Evolutionary conservation across 2,329 filamentous ascomycete genomes (phyloP).

Genomic region (Verticillium alfalfae): DNA sequence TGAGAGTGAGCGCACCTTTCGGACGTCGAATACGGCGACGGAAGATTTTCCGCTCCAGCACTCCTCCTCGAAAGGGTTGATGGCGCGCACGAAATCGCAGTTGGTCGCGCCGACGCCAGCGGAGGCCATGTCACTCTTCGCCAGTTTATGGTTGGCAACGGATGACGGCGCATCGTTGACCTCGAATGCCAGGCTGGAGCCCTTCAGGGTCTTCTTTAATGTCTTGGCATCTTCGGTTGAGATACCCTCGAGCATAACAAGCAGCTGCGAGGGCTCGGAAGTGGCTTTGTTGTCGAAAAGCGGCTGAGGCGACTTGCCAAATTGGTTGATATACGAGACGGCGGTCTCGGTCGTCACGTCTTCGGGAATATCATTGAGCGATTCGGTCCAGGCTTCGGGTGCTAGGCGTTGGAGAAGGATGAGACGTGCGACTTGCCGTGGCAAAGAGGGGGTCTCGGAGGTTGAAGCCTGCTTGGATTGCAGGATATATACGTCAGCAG

Average conservation of each 20-base stretch:
- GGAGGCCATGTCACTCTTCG: constrained; percentile 33
- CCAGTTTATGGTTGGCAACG: constrained; percentile 33
- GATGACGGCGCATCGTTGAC: constrained; percentile 39
- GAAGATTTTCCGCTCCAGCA: constrained; percentile 41
- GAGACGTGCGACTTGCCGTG: constrained; percentile 49
- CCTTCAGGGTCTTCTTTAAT: constrained; percentile 34
- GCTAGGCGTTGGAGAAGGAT: constrained; percentile 54
- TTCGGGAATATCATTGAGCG: constrained; percentile 38
- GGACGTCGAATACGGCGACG: constrained; percentile 36
- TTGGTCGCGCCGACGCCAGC: constrained; percentile 27
- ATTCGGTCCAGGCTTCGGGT: constrained; percentile 35
- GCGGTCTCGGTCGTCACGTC: constrained; percentile 38
- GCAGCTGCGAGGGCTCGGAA: constrained; percentile 43
- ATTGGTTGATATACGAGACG: constrained; percentile 53
- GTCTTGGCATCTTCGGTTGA: constrained; percentile 34
- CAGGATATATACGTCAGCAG: constrained; percentile 51
- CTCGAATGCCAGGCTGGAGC: constrained; percentile 40
- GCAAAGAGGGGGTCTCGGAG: constrained; percentile 33
- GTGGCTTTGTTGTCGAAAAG: constrained; percentile 42
- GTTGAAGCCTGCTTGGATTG: constrained; percentile 23
- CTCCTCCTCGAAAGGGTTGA: constrained; percentile 33
- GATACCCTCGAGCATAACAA: constrained; percentile 55
- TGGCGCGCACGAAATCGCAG: constrained; percentile 31
- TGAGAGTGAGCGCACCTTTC: constrained; percentile 28
- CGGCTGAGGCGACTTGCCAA: constrained; percentile 44